These are phyloP conservation scores for Acer saccharum DNA, from an alignment of 345 rosid genomes.

Conservation along the genomic window DNA sequence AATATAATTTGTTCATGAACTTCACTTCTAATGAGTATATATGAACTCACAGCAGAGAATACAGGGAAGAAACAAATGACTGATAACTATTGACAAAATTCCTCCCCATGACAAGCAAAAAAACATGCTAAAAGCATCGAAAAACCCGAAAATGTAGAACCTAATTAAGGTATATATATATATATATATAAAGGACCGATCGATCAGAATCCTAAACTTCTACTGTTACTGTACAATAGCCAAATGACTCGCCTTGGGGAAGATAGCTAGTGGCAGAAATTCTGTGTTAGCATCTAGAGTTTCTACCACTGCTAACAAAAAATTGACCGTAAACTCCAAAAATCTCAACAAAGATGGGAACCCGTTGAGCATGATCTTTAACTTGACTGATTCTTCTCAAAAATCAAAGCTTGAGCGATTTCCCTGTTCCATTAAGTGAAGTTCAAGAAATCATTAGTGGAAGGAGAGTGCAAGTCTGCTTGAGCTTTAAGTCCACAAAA, in stretches of 20 bases:
- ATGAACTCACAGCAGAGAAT: neutral
- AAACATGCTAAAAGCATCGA: neutral
- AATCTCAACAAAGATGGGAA: neutral
- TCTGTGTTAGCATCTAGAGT: neutral
- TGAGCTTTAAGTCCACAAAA: no score
- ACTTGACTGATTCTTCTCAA: conserved; percentile 3
- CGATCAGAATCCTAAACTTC: neutral
- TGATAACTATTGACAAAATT: conserved; percentile 4
- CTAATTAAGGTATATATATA: no score
- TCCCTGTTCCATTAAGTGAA: conserved; percentile 21
- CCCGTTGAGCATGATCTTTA: neutral
- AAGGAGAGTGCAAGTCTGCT: neutral
- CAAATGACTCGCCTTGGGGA: conserved; percentile 29
- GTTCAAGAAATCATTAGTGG: neutral
- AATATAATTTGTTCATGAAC: neutral
- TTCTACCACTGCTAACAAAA: neutral
- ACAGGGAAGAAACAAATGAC: neutral
- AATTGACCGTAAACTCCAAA: neutral
- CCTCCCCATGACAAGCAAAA: neutral
- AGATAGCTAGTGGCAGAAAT: neutral
- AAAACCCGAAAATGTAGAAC: neutral
- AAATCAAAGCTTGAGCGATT: conserved; percentile 13
- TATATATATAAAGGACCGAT: no score
- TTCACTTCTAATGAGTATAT: neutral
- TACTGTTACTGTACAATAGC: conserved; percentile 30